These are phyloP conservation scores for Lactarius quietus DNA, from an alignment of 768 basidiomycete genomes.

Conservation along the genomic window DNA sequence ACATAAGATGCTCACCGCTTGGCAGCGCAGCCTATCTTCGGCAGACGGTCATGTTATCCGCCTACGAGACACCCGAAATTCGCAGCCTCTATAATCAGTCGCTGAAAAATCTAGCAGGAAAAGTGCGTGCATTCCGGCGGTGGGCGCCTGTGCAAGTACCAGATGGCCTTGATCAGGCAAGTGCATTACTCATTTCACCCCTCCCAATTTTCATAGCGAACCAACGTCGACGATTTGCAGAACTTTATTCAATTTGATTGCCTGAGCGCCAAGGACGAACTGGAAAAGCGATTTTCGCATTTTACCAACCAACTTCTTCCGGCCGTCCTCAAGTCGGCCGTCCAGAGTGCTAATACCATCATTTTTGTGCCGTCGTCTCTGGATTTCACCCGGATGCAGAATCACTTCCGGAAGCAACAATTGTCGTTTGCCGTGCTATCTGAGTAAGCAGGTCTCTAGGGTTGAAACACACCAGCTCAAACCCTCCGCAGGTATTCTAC, in stretches of 20 bases:
- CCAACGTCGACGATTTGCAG: constrained; percentile 36
- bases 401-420: constrained; percentile 72
- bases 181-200: constrained; percentile 24
- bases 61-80: constrained; percentile 87
- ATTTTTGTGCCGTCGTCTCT: constrained; percentile 94
- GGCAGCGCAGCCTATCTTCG: constrained; percentile 78
- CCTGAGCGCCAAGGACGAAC: constrained; percentile 65
- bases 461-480: neutral
- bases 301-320: constrained; percentile 92
- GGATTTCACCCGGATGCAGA: constrained; percentile 91
- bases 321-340: constrained; percentile 81
- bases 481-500: constrained; percentile 68
- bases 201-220: neutral
- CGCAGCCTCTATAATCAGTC: constrained; percentile 71
- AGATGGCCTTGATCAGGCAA: constrained; percentile 77
- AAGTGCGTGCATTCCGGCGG: constrained; percentile 62
- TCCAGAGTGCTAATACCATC: constrained; percentile 84
- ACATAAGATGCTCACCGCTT: neutral
- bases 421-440: constrained; percentile 82
- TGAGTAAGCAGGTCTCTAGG: constrained; percentile 53
- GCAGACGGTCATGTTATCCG: constrained; percentile 83
- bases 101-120: constrained; percentile 83
- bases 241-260: constrained; percentile 75
- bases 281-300: constrained; percentile 80
- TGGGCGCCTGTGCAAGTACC: constrained; percentile 77